Evolutionary conservation across 2,329 filamentous ascomycete genomes (phyloP).

Genomic region (Ilyonectria destructans): DNA sequence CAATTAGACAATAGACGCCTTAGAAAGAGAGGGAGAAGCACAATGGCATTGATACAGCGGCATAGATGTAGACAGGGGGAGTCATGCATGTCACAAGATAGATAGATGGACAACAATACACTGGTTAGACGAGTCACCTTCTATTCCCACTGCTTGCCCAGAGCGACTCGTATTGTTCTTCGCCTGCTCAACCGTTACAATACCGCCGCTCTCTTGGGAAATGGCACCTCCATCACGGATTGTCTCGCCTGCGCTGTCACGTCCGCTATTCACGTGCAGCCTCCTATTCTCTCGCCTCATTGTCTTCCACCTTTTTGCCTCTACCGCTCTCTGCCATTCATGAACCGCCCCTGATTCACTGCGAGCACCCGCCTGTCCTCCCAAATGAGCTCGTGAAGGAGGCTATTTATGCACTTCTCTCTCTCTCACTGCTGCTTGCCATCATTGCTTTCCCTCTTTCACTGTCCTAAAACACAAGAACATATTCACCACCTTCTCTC

Average conservation of each 20-base stretch:
- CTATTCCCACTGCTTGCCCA: conserved; percentile 20
- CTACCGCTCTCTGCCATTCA: neutral
- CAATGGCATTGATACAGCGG: neutral
- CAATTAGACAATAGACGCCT: neutral
- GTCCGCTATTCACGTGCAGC: neutral
- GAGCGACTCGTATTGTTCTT: neutral
- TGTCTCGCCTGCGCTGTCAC: neutral
- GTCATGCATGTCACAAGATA: conserved; percentile 24
- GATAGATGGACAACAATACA: conserved; percentile 14
- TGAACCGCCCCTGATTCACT: neutral
- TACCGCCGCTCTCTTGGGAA: neutral
- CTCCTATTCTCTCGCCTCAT: neutral
- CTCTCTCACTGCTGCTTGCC: neutral
- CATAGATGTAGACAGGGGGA: conserved; percentile 5
- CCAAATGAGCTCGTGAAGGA: neutral
- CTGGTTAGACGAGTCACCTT: conserved; percentile 9
- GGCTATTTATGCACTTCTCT: neutral
- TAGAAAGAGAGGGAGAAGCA: neutral
- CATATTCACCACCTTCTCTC: neutral
- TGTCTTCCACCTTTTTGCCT: neutral
- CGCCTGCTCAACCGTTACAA: neutral
- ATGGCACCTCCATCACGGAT: too few species aligned
- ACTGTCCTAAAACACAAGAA: neutral
- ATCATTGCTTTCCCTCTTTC: neutral
- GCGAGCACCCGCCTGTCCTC: neutral